Evolutionary conservation across 1,139 yeast genomes (phyloP), one percentile per base, ranked within the genome.

Genomic region (Yamadazyma dushanensis): DNA sequence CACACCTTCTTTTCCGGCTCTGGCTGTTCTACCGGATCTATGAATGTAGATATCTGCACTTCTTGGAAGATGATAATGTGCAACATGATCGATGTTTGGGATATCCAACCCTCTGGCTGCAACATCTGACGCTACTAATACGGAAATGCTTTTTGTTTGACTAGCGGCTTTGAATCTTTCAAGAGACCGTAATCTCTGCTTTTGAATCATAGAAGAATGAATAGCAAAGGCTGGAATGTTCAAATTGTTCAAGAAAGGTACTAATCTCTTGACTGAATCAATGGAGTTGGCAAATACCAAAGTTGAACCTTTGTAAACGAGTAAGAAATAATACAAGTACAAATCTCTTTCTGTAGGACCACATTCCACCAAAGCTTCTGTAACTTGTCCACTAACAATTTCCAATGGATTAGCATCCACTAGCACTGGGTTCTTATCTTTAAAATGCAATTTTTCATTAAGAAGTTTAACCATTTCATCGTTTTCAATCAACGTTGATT

Each of bases 91-190:
- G 36, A 94, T 90, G 32, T 77, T 76, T 2, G 96, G 85, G 41
- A 94, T 88, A 70, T 94, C 99, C 43, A 94, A 73, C 42, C 99
- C 99, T 68, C 99, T 79, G 5, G 99, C 98, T 2, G 99, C 98
- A 35, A 92, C 97, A 61, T 92, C 99, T 2, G 97, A 88, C 1
- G 97, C 96, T 36, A 94, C 78, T 36, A 94, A 69, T 2, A 92
- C 90, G 0, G 88, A 76, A 2, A 86, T 73, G 45, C 70, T 72
- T 27, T 61, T 57, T 43, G 64, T 68, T 51, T 72, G 57, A 51
- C 76, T 66, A 20, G 81, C 75, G 34, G 67, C 74, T 47, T 73
- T 76, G 60, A 82, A 84, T 43, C 76, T 72, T 56, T 94, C 99
- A 50, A 94, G 66, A 5, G 94, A 78, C 50, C 92, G 75, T 50